Evolutionary conservation across 2,329 filamentous ascomycete genomes (phyloP).

Genomic region (Paradendryphiella salina): DNA sequence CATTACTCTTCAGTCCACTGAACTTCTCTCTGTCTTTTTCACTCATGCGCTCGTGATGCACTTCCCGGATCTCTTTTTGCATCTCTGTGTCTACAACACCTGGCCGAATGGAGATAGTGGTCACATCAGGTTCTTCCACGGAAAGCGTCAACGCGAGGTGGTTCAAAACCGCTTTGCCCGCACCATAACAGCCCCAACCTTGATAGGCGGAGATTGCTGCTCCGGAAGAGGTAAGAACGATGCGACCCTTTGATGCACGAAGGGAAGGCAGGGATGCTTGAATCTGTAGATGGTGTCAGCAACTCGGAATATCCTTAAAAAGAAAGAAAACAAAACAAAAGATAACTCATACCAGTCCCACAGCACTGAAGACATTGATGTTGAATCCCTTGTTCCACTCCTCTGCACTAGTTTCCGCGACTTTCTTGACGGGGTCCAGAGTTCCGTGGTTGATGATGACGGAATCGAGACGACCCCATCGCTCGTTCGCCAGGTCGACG

Average conservation of each 20-base stretch:
- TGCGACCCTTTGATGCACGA: slow-evolving; percentile 67
- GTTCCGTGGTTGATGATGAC: slow-evolving; percentile 87
- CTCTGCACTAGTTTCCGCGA: slow-evolving; percentile 68
- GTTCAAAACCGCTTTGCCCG: slow-evolving; percentile 81
- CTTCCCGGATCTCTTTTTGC: slow-evolving; percentile 79
- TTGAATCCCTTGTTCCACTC: slow-evolving; percentile 79
- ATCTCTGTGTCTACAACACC: slow-evolving; percentile 88
- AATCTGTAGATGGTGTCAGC: slow-evolving; percentile 53
- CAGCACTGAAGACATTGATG: slow-evolving; percentile 81
- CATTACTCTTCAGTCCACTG: slow-evolving; percentile 67
- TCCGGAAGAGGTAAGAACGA: slow-evolving; percentile 80
- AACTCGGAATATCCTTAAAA: neutral
- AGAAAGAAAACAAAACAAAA: neutral
- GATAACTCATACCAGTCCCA: slow-evolving; percentile 69
- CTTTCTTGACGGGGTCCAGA: slow-evolving; percentile 71
- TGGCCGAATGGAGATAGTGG: slow-evolving; percentile 71
- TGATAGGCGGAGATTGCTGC: slow-evolving; percentile 68
- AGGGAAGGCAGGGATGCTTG: slow-evolving; percentile 72
- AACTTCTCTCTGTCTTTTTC: slow-evolving; percentile 66
- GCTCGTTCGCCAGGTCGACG: slow-evolving; percentile 65
- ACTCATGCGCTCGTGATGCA: slow-evolving; percentile 66
- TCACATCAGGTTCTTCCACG: slow-evolving; percentile 76
- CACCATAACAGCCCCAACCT: slow-evolving; percentile 80
- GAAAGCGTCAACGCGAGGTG: slow-evolving; percentile 74
- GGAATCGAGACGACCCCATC: slow-evolving; percentile 76